Percentiles rank a stretch among this genome's conserved stretches.
These are phyloP conservation scores for Mortierella sp. DNA, from an alignment of 371 early-diverging fungal species.

Conservation along the genomic window DNA sequence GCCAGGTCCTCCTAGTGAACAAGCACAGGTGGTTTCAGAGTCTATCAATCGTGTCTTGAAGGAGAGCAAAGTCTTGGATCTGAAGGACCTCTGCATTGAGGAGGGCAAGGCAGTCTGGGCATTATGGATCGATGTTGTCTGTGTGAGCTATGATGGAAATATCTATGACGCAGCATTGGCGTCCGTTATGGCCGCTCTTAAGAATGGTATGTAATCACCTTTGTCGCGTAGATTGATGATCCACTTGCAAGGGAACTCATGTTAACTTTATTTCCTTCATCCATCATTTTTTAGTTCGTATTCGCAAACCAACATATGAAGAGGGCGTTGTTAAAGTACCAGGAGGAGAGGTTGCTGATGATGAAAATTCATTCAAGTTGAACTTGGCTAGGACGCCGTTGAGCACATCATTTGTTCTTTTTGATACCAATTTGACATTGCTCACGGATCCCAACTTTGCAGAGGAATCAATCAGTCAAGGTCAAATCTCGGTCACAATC, in stretches of 20 bases:
- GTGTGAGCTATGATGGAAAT: constrained; percentile 93
- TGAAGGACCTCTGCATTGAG: constrained; percentile 85
- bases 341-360: constrained; percentile 31
- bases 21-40: constrained; percentile 88
- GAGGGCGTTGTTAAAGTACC: constrained; percentile 75
- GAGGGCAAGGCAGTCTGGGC: constrained; percentile 90
- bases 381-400: constrained; percentile 67
- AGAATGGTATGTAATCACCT: constrained; percentile 64
- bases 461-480: constrained; percentile 74
- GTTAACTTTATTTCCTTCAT: not conserved
- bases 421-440: constrained; percentile 66
- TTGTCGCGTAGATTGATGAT: not conserved
- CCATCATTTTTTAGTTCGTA: constrained; percentile 60
- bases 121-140: constrained; percentile 91
- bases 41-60: constrained; percentile 76
- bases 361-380: constrained; percentile 60
- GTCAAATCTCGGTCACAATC: constrained; percentile 70
- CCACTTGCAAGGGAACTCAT: not conserved
- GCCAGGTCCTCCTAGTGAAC: constrained; percentile 91
- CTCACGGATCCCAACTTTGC: constrained; percentile 83
- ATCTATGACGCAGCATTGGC: constrained; percentile 90
- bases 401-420: constrained; percentile 76
- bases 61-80: constrained; percentile 77
- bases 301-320: constrained; percentile 73
- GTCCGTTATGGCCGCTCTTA: constrained; percentile 80